Evolutionary conservation across 495 filamentous ascomycete species (phyloP).

Genomic region (Penicillium samsonianum): DNA sequence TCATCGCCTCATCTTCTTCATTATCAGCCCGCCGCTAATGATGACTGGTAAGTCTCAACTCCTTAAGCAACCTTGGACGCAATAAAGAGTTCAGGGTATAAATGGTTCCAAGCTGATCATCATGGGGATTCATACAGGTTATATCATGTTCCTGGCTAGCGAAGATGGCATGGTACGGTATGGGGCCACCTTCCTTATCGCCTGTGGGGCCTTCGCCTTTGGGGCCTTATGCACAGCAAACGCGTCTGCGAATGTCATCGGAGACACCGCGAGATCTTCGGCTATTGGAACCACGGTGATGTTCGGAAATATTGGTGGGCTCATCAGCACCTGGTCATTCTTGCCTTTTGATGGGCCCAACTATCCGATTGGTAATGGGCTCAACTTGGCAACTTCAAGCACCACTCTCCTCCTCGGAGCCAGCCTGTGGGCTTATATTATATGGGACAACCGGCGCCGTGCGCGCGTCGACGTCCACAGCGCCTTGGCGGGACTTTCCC

Average conservation of each 20-base stretch:
- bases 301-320: slow-evolving; percentile 70
- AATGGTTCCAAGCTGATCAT: background rate
- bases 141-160: slow-evolving; percentile 70
- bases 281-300: slow-evolving; percentile 70
- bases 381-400: slow-evolving; percentile 66
- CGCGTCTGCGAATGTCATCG: slow-evolving; percentile 67
- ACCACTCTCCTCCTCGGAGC: slow-evolving; percentile 52
- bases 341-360: slow-evolving; percentile 63
- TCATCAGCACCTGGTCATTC: slow-evolving; percentile 73
- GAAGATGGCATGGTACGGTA: slow-evolving; percentile 57
- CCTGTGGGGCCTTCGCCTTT: slow-evolving; percentile 55
- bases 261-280: slow-evolving; percentile 65
- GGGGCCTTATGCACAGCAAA: slow-evolving; percentile 67
- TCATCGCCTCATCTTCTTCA: slow-evolving; percentile 49
- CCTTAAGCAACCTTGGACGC: background rate
- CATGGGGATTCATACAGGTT: slow-evolving; percentile 34
- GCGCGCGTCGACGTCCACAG: slow-evolving; percentile 53
- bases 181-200: slow-evolving; percentile 70
- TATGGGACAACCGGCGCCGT: slow-evolving; percentile 60
- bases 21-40: slow-evolving; percentile 51
- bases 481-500: slow-evolving; percentile 56
- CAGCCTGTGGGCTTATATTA: slow-evolving; percentile 59
- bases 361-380: slow-evolving; percentile 71
- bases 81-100: background rate
- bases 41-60: slow-evolving; percentile 48